phyloP scores from a whole-genome alignment of 163 green algal species.

The Scenedesmus sp. region DNA sequence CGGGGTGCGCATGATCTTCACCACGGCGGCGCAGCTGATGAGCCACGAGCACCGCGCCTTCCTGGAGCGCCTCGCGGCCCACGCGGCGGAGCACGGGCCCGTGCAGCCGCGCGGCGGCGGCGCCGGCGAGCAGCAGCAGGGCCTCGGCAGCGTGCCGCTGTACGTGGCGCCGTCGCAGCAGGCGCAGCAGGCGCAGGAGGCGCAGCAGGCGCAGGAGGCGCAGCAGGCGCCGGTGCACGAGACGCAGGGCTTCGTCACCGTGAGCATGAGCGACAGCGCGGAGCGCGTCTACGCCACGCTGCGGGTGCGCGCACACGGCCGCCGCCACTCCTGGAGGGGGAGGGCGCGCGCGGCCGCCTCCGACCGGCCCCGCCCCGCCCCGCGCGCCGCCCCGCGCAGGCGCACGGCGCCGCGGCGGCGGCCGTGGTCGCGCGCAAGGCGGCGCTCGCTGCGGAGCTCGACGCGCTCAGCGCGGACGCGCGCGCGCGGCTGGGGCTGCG shows the following conservation, averaged over 20 bases:
- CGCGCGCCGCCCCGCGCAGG: no score
- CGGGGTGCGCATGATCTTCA: conserved; percentile 42
- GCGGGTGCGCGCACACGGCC: no score
- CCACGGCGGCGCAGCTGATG: conserved; percentile 15
- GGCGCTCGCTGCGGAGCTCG: conserved; percentile 5
- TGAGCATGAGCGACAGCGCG: conserved; percentile 16
- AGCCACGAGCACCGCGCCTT: conserved; percentile 35
- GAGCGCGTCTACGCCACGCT: conserved; percentile 21
- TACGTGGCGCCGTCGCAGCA: conserved; percentile 19
- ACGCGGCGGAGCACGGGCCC: conserved; percentile 36
- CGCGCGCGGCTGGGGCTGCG: conserved; percentile 28
- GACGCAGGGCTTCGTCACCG: conserved; percentile 21
- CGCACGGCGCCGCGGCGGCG: background rate
- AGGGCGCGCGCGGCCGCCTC: no score
- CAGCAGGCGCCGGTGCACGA: conserved; percentile 27
- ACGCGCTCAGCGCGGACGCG: conserved; percentile 7
- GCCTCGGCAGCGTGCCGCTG: background rate
- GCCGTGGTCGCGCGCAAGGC: background rate
- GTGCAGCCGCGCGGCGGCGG: background rate
- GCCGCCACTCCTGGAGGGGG: no score
- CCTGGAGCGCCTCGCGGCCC: conserved; percentile 49
- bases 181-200: background rate
- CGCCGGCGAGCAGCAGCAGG: background rate
- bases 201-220: conserved; percentile 7
- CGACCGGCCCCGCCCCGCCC: no score